Conservation (phyloP, 208 protist species). For the Leptomonas pyrrhocoris region DNA sequence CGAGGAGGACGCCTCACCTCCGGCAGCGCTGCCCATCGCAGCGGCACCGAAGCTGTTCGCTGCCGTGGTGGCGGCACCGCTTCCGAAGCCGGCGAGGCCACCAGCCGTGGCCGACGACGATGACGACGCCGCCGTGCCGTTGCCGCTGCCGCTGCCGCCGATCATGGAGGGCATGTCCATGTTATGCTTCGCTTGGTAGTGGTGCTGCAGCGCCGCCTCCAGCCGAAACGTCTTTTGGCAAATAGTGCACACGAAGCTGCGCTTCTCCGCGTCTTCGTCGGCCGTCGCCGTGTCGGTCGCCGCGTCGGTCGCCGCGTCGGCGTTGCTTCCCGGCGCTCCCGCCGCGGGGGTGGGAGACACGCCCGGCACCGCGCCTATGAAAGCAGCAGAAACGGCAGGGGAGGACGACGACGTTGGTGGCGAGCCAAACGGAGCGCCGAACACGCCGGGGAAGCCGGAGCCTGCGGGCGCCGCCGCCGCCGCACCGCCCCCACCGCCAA, state of each 20-base stretch:
- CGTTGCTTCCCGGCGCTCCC: slow-evolving; percentile 11
- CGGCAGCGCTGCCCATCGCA: background rate
- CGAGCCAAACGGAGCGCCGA: slow-evolving; percentile 28
- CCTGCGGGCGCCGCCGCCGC: too few relatives aligned
- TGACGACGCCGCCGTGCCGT: background rate
- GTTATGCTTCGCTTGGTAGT: slow-evolving; percentile 91
- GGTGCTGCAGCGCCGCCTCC: slow-evolving; percentile 87
- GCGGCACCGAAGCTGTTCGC: background rate
- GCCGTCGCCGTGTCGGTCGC: slow-evolving; percentile 2
- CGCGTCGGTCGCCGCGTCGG: background rate
- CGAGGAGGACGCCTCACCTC: background rate
- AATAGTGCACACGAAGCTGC: slow-evolving; percentile 81
- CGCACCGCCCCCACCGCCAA: background rate
- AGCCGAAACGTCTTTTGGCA: slow-evolving; percentile 90
- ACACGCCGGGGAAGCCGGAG: slow-evolving; percentile 26
- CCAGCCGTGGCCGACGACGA: background rate
- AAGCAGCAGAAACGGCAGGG: background rate
- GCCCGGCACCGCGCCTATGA: too few relatives aligned
- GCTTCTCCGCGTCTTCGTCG: slow-evolving; percentile 51
- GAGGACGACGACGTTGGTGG: background rate
- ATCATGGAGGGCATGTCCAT: slow-evolving; percentile 65
- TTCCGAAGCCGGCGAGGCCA: background rate
- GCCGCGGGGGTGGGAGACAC: too few relatives aligned
- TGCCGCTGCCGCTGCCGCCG: slow-evolving; percentile 5
- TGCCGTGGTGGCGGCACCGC: background rate